Percentiles rank a stretch among this genome's conserved stretches.
phyloP scores from a whole-genome alignment of 257 asterid genomes.

The Fraxinus cuspidata region DNA sequence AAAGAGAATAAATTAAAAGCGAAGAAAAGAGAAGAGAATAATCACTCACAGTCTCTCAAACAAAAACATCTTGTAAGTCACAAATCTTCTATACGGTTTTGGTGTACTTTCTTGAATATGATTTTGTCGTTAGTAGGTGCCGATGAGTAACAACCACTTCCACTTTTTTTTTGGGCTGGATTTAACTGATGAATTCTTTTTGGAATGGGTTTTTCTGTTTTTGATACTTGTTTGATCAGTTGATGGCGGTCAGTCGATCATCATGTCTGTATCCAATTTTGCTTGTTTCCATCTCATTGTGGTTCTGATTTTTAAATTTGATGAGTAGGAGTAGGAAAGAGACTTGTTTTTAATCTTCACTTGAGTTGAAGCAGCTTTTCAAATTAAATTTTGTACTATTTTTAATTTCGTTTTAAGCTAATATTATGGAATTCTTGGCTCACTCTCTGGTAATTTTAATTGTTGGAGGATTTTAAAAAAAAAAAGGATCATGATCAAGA shows the following conservation, averaged over 20 bases:
- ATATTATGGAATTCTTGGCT: not conserved
- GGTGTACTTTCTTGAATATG: not conserved
- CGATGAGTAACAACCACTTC: not conserved
- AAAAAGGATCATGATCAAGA: not conserved
- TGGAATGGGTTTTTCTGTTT: not conserved
- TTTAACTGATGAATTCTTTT: not conserved
- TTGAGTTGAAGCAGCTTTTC: too few species aligned
- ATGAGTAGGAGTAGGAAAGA: not conserved
- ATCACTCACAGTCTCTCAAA: too few species aligned
- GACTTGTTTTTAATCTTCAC: not conserved
- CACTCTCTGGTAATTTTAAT: not conserved
- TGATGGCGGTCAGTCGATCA: not conserved
- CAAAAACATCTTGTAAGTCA: conserved; percentile 22
- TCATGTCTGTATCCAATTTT: not conserved
- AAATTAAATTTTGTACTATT: too few species aligned
- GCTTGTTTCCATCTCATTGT: not conserved
- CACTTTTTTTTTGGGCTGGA: not conserved
- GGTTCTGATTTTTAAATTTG: not conserved
- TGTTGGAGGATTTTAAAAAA: not conserved
- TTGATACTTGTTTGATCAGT: not conserved
- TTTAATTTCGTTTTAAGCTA: too few species aligned
- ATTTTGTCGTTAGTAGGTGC: not conserved
- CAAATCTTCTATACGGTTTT: not conserved
- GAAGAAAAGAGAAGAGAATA: too few species aligned
- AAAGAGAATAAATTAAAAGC: too few species aligned